Conservation (phyloP, 2,329 filamentous ascomycete genomes). For the Akanthomyces dipterigenus region DNA sequence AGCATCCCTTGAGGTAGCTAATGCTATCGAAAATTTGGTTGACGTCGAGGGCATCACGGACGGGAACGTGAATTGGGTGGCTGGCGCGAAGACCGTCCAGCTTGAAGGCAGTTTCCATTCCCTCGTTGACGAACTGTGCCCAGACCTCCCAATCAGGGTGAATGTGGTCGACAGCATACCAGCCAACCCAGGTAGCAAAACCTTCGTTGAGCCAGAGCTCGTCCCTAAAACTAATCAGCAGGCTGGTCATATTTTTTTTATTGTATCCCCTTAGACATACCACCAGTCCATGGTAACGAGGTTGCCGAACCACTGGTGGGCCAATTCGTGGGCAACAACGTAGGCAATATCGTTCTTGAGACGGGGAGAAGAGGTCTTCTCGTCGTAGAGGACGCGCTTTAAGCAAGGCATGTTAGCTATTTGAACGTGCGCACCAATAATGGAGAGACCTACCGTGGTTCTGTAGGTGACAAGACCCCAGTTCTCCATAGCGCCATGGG, state of each 20-base stretch:
- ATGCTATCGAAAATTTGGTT: slow-evolving; percentile 98
- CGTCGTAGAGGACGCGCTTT: slow-evolving; percentile 85
- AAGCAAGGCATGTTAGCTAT: not conserved
- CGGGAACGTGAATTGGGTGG: slow-evolving; percentile 93
- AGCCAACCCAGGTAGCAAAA: slow-evolving; percentile 97
- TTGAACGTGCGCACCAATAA: no score
- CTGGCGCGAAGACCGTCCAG: slow-evolving; percentile 87
- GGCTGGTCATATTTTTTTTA: not conserved
- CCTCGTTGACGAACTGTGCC: slow-evolving; percentile 95
- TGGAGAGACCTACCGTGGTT: slow-evolving; percentile 49
- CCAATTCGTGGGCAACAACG: slow-evolving; percentile 95
- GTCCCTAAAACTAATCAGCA: slow-evolving; percentile 31
- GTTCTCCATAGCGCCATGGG: slow-evolving; percentile 83
- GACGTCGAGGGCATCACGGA: slow-evolving; percentile 87
- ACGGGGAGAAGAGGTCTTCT: slow-evolving; percentile 78
- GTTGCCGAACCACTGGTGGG: slow-evolving; percentile 95
- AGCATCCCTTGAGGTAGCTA: slow-evolving; percentile 93
- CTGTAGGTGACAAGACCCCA: slow-evolving; percentile 96
- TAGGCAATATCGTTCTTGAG: slow-evolving; percentile 95
- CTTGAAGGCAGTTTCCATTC: slow-evolving; percentile 83
- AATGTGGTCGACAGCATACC: slow-evolving; percentile 83
- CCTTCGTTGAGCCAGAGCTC: slow-evolving; percentile 93
- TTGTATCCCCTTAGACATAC: slow-evolving; percentile 23
- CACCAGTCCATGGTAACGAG: slow-evolving; percentile 97
- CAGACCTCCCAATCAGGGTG: slow-evolving; percentile 98